These are phyloP conservation scores for Lepraria neglecta DNA, from an alignment of 495 filamentous ascomycete genomes.

Conservation along the genomic window DNA sequence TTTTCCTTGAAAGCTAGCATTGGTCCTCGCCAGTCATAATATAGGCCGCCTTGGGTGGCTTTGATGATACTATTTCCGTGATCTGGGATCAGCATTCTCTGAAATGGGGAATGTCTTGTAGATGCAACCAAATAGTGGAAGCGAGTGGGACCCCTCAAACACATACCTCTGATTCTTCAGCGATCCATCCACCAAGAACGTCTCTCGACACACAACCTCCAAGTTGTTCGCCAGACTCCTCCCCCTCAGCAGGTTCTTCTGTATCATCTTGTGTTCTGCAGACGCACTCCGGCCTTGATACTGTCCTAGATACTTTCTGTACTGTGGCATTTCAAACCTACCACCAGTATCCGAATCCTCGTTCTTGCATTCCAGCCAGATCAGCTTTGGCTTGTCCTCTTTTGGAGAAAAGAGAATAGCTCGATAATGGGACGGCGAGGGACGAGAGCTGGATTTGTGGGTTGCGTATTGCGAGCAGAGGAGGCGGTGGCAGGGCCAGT, in stretches of 20 bases:
- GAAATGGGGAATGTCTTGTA: no score
- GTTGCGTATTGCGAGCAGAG: constrained; percentile 21
- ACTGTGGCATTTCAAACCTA: no score
- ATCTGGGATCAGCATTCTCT: no score
- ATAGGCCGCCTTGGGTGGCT: neutral
- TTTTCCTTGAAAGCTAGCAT: constrained; percentile 23
- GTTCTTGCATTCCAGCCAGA: constrained; percentile 10
- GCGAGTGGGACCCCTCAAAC: no score
- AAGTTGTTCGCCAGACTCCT: constrained; percentile 2
- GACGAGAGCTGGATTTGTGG: constrained; percentile 15
- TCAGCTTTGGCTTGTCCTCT: neutral
- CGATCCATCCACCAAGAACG: constrained; percentile 27
- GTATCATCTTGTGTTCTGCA: no score
- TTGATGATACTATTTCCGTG: no score
- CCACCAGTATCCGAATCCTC: no score
- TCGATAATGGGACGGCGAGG: constrained; percentile 14
- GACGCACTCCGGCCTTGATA: no score
- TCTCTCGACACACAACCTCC: constrained; percentile 20
- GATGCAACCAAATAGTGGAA: no score
- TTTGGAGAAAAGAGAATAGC: constrained; percentile 31
- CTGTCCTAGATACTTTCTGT: no score
- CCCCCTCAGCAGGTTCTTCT: no score
- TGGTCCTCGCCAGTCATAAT: constrained; percentile 21
- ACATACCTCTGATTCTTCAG: constrained; percentile 24
- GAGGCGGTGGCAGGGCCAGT: constrained; percentile 22